Evolutionary conservation across 1,284 basidiomycete genomes (phyloP).

Genomic region (Uromyces viciae-fabae): DNA sequence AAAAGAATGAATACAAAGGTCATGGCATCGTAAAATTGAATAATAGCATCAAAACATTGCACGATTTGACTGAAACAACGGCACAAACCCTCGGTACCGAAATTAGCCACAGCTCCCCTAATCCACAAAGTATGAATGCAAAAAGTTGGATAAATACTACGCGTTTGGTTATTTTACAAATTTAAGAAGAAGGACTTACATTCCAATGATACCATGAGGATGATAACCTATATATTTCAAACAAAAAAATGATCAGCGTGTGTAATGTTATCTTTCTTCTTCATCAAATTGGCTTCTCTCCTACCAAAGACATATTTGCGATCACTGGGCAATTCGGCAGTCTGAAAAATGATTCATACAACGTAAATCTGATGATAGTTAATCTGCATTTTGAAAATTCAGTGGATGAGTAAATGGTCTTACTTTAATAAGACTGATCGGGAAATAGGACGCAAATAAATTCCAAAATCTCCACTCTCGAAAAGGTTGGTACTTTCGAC

Average conservation of each 20-base stretch:
- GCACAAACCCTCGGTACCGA: slow-evolving; percentile 80
- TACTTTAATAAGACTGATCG: slow-evolving; percentile 51
- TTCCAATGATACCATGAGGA: slow-evolving; percentile 67
- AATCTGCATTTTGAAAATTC: no score
- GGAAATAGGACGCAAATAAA: slow-evolving; percentile 43
- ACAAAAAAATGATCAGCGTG: background rate
- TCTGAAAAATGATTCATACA: no score
- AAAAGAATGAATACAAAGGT: background rate
- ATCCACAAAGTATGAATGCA: slow-evolving; percentile 59
- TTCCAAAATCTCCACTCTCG: slow-evolving; percentile 39
- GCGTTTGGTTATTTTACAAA: background rate
- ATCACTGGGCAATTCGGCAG: slow-evolving; percentile 74
- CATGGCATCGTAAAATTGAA: background rate
- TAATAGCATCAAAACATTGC: slow-evolving; percentile 46
- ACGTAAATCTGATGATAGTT: no score
- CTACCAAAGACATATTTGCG: slow-evolving; percentile 82
- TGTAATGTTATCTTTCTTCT: background rate
- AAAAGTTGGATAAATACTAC: slow-evolving; percentile 81
- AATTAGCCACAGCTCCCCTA: slow-evolving; percentile 88
- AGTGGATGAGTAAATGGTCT: background rate
- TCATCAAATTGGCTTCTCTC: background rate
- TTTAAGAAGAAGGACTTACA: slow-evolving; percentile 34
- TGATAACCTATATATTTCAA: slow-evolving; percentile 64
- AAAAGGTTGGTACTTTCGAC: slow-evolving; percentile 28
- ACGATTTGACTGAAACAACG: no score